Evolutionary conservation across 192 early-diverging fungal species (phyloP).

Genomic region (Backusella morwellensis): DNA sequence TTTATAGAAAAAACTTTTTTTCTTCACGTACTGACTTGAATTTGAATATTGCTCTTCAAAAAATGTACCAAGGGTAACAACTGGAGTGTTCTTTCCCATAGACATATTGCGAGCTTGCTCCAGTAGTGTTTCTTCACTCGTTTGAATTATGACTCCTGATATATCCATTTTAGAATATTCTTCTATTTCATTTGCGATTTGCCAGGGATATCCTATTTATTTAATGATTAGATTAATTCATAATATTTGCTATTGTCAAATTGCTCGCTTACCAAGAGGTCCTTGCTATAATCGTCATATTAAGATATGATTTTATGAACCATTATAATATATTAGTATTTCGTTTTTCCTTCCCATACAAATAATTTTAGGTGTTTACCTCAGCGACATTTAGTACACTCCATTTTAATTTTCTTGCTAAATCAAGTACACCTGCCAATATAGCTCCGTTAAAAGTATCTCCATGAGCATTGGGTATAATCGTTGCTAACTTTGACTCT

Average conservation of each 20-base stretch:
- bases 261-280: neutral
- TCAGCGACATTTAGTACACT: neutral
- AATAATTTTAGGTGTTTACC: neutral
- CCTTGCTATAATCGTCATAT: neutral
- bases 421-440: neutral
- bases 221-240: neutral
- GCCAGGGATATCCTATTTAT: neutral
- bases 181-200: neutral
- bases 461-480: slow-evolving; percentile 11
- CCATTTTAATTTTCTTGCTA: slow-evolving; percentile 17
- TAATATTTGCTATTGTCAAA: neutral
- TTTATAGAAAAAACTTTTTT: neutral
- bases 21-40: neutral
- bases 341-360: neutral
- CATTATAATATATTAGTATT: neutral
- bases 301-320: neutral
- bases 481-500: neutral
- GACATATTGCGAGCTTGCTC: neutral
- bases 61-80: neutral
- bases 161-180: neutral
- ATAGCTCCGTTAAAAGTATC: slow-evolving; percentile 16
- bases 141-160: neutral
- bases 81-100: neutral
- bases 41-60: neutral
- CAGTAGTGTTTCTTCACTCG: neutral